Base-by-base conservation (phyloP, 768 basidiomycete species). In the Auricularia sp. region DNA sequence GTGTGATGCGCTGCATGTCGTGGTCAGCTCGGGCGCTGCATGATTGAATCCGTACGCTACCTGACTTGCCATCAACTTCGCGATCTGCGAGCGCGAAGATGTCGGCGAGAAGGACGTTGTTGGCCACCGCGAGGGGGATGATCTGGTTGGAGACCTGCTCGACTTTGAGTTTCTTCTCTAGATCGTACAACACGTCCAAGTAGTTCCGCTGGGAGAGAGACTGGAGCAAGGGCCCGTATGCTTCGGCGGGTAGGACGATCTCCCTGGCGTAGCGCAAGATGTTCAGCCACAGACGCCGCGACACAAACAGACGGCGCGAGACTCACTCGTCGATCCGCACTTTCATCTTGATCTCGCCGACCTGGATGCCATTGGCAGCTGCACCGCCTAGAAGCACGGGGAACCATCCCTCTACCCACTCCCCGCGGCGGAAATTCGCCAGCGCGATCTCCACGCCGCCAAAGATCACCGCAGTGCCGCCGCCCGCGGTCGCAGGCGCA, bases 401-500 rank as follows among this genome's bases (percentile, higher is more conserved):
- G 73, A 86, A 93, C 90, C 90, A 94, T 14, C 92, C 92, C 71
- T 94, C 91, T 4, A 90, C 80, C 3, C 76, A 72, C 68, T 91
- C 88, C 18, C 86, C 84, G 33, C 91, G 80, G 29, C 87, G 83
- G 69, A 93, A 90, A 70, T 88, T 89, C 8, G 75, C 75, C 29
- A 93, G 78, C 1, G 85, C 77, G 62, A 95, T 84, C 29, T 79
- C 79, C 23, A 87, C 80, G 34, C 78, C 80, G 29, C 92, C 92
- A 61, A 73, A 21, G 10, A 71, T 23, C 8, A 64, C 11, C 29
- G 61, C 1, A 12, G 33, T 10, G 18, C 34, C 36, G 54, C 18
- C 23, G 10, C 33, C 29, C 44, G 91, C 69, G 21, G 80, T 70
- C 3, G 73, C 67, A 3, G 85, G 82, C 71, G 85, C 88, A 8